Conservation (phyloP, 2,329 filamentous ascomycete species). For the Fusarium nygamai region DNA sequence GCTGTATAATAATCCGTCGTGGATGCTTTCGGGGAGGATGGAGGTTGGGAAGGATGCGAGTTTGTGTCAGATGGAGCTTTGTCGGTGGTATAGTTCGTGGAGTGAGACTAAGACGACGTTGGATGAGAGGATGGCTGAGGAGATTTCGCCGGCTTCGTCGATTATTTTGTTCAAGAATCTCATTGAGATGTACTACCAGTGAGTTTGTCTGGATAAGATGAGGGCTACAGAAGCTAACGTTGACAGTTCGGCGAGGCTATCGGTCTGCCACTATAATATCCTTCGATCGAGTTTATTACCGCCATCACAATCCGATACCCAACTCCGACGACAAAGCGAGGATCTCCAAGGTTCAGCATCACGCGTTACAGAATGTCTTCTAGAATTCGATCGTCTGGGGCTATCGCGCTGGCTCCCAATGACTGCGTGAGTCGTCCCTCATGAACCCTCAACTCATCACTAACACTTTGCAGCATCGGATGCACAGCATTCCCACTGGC, state of each 20-base stretch:
- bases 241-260: constrained; percentile 29
- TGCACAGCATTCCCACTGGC: constrained; percentile 37
- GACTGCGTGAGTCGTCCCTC: constrained; percentile 31
- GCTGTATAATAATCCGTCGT: constrained; percentile 37
- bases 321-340: constrained; percentile 29
- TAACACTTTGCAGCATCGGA: constrained; percentile 20
- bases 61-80: constrained; percentile 34
- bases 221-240: rapidly evolving
- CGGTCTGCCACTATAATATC: constrained; percentile 38
- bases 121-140: constrained; percentile 9
- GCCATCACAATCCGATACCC: background rate
- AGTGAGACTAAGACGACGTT: constrained; percentile 29
- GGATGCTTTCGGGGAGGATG: constrained; percentile 29
- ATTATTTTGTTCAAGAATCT: constrained; percentile 37
- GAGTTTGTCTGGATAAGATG: rapidly evolving
- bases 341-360: constrained; percentile 39
- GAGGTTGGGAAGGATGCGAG: constrained; percentile 31
- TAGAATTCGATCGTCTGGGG: constrained; percentile 29
- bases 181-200: constrained; percentile 44
- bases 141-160: constrained; percentile 10
- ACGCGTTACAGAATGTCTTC: constrained; percentile 32
- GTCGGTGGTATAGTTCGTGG: constrained; percentile 36
- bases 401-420: constrained; percentile 38
- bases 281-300: constrained; percentile 30
- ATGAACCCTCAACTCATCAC: rapidly evolving